A percentile compares a stretch with the other conserved stretches of the same genome.
Conservation (phyloP, 257 asterid species). For the Gardenia jasminoides region DNA sequence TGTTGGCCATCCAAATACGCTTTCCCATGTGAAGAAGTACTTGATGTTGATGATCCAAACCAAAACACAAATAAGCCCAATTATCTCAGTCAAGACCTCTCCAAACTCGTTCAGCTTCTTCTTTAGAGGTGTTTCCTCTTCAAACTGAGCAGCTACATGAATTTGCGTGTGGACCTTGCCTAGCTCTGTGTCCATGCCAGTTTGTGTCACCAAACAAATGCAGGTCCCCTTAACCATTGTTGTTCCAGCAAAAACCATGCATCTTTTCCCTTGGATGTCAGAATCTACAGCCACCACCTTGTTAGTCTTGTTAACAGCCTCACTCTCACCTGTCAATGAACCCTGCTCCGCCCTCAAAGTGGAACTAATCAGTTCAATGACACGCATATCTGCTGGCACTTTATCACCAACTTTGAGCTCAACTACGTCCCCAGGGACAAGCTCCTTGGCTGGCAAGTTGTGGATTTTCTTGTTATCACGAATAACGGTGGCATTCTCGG, state of each 20-base stretch:
- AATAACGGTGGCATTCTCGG: slow-evolving; percentile 80
- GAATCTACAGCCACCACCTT: slow-evolving; percentile 81
- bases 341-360: slow-evolving; percentile 94
- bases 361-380: slow-evolving; percentile 79
- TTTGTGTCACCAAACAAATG: slow-evolving; percentile 78
- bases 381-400: slow-evolving; percentile 97
- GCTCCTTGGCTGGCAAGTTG: slow-evolving; percentile 78
- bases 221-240: slow-evolving; percentile 95
- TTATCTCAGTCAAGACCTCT: slow-evolving; percentile 78
- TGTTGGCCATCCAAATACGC: slow-evolving; percentile 89
- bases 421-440: slow-evolving; percentile 96
- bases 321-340: slow-evolving; percentile 96
- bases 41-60: slow-evolving; percentile 97
- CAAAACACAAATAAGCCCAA: slow-evolving; percentile 75
- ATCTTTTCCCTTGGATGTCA: slow-evolving; percentile 95
- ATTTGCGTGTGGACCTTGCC: slow-evolving; percentile 94
- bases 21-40: slow-evolving; percentile 92
- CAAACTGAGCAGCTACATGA: slow-evolving; percentile 87
- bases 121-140: slow-evolving; percentile 96
- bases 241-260: slow-evolving; percentile 97
- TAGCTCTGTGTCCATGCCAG: slow-evolving; percentile 90
- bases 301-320: slow-evolving; percentile 85
- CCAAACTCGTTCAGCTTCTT: slow-evolving; percentile 98
- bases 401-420: slow-evolving; percentile 97
- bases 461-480: slow-evolving; percentile 71